Base-by-base conservation (phyloP, 208 protist species). In the Leishmania gerbilli region DNA sequence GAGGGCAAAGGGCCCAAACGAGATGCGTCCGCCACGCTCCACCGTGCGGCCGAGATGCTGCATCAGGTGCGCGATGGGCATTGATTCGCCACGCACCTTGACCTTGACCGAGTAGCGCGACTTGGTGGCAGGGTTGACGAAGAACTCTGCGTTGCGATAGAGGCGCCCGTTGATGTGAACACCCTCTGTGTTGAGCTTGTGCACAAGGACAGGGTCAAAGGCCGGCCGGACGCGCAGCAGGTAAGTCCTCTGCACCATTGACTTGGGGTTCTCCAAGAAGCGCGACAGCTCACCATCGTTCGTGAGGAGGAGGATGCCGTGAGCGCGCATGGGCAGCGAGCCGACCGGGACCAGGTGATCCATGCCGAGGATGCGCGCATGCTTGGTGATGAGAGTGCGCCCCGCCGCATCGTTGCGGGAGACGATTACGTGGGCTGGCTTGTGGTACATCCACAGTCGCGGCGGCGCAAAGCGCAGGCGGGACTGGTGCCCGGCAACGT, bases 401-500 rank as follows among this genome's bases (percentile, higher is more conserved):
- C 94, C 93, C 17, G 88, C 87, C 21, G 90, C 77, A 67, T 97
- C 94, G 80, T 91, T 93, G 69, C 94, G 89, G 19, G 92, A 95
- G 27, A 95, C 92, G n/a, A 96, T 85, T 11, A 97, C 94, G 76
- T 97, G 89, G 53, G 92, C 90, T 15, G 94, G 94, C 78, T 97
- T 97, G 85, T 96, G 92, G 77, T 96, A 97, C 88, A 97, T 95
- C 92, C 93, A 97, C 64, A 97, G 84, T 47, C 94, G 85, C 40
- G 94, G 88, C 17, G 94, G 92, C 34, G 92, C 88, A 79, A 95
- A 95, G 64, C 94, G 91, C 56, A 97, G 83, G 21, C 94, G 91
- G 24, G 86, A 84, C 42, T 79, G 84, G 81, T 97, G 94, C 17
- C 92, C 93, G 9, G 84, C 78, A 64, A 97, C 88, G 77, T 92